phyloP scores from a whole-genome alignment of 768 basidiomycete genomes.

The Cystofilobasidium capitatum region DNA sequence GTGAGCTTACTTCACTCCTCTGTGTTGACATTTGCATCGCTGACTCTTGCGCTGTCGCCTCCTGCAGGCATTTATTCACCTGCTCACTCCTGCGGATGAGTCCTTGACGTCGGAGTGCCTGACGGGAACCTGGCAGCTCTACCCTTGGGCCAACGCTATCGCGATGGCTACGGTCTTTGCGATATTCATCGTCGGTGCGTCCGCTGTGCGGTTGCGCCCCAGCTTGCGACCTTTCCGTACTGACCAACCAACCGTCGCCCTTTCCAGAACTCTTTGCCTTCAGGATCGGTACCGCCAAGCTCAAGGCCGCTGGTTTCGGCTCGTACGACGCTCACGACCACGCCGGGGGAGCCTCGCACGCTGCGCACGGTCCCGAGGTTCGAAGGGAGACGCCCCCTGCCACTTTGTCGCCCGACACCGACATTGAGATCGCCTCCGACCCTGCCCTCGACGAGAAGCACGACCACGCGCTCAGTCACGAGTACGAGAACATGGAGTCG shows the following conservation, averaged over 20 bases:
- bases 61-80: slow-evolving; percentile 51
- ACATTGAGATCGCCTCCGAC: background rate
- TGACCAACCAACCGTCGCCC: slow-evolving; percentile 66
- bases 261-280: slow-evolving; percentile 43
- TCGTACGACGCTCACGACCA: slow-evolving; percentile 22
- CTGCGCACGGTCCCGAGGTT: slow-evolving; percentile 14
- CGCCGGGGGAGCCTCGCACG: slow-evolving; percentile 4
- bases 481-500: background rate
- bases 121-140: slow-evolving; percentile 56
- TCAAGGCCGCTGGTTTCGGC: slow-evolving; percentile 15
- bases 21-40: background rate
- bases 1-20: too few relatives aligned
- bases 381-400: background rate
- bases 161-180: background rate
- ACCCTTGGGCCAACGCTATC: slow-evolving; percentile 48
- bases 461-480: background rate
- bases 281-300: slow-evolving; percentile 20
- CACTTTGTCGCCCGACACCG: background rate
- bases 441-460: background rate
- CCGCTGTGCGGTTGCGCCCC: too few relatives aligned
- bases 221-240: background rate
- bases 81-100: slow-evolving; percentile 63
- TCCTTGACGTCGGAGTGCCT: slow-evolving; percentile 65
- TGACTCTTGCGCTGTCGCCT: background rate
- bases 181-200: too few relatives aligned